Evolutionary conservation across 140 eudicot genomes (phyloP), one percentile per base, ranked within the genome.

Genomic region (Stevia rebaudiana): DNA sequence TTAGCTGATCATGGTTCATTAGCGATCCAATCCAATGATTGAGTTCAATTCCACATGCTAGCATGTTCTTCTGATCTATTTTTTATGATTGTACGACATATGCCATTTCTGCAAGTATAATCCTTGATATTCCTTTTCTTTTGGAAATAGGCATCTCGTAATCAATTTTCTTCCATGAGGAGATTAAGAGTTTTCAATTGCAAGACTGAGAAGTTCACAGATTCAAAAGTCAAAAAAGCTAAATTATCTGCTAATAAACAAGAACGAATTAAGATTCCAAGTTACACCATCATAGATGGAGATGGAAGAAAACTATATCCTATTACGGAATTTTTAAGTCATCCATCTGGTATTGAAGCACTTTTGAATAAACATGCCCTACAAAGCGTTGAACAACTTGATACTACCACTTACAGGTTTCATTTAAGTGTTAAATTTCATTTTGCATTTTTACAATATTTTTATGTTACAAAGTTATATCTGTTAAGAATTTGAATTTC

Each of bases 261-360:
- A 85, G 95, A 90, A 33, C 81, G 89, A 37, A 65, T 84, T 51
- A 74, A 50, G 81, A 74, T 90, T 17, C 95, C 95, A 2, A 63
- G 56, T 59, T 80, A 70, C 69, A 61, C 51, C 16, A 50, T 74
- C 47, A 51, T 28, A 17, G 54, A 39, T 59, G 72, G 76, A 68
- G 57, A 22, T 22, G 83, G 62, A 19, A 52, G 61, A 40, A 71
- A 72, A 21, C 59, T 15, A 35, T 68, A 72, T 78, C 90, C 74
- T 49, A 66, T 90, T 7, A 78, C 73, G 42, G 83, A 90, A 46
- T 90, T 90, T 82, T 62, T 90, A 37, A 74, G 82, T 43, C 94
- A 90, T 37, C 91, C 94, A n/a, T 84, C 91, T 55, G 98, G 95
- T 9, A 61, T 84, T 40, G 83, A 87, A 72, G 82, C 98, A 51